Evolutionary conservation across 177 flowering plant genomes (phyloP).

Genomic region (Telopea speciosissima): DNA sequence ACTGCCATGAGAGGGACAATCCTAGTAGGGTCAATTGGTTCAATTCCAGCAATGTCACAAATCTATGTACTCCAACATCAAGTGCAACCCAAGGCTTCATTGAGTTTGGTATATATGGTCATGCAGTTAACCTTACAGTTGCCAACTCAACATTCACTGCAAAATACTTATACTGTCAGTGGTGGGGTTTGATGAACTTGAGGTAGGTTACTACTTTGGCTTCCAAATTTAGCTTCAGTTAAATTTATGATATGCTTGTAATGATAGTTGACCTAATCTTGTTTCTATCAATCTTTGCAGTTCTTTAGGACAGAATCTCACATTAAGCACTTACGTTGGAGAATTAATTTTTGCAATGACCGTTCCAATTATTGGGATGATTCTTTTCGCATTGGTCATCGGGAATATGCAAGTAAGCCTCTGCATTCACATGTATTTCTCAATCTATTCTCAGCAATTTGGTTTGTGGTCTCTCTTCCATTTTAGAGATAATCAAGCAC

Average conservation of each 20-base stretch:
- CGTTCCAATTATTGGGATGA: constrained; percentile 60
- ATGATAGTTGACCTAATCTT: background rate
- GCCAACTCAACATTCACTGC: constrained; percentile 37
- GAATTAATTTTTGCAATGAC: constrained; percentile 73
- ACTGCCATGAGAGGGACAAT: constrained; percentile 23
- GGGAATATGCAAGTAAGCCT: constrained; percentile 80
- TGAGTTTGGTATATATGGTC: constrained; percentile 65
- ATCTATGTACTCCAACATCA: constrained; percentile 27
- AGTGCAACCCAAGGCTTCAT: background rate
- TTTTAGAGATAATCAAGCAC: too few species aligned
- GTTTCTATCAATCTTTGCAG: constrained; percentile 30
- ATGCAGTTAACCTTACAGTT: constrained; percentile 59
- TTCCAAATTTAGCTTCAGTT: background rate
- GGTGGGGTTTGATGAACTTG: constrained; percentile 92
- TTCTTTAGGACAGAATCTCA: constrained; percentile 66
- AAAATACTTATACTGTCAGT: constrained; percentile 78
- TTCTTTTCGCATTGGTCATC: constrained; percentile 72
- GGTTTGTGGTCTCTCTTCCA: too few species aligned
- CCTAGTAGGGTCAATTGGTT: constrained; percentile 37
- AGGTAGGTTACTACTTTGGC: constrained; percentile 36
- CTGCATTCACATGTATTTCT: background rate
- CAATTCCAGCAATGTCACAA: constrained; percentile 41
- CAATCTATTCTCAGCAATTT: too few species aligned
- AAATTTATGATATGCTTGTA: background rate
- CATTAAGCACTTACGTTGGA: constrained; percentile 59